These are phyloP conservation scores for Aurifilum marmelostoma DNA, from an alignment of 2,329 filamentous ascomycete species.

Conservation along the genomic window DNA sequence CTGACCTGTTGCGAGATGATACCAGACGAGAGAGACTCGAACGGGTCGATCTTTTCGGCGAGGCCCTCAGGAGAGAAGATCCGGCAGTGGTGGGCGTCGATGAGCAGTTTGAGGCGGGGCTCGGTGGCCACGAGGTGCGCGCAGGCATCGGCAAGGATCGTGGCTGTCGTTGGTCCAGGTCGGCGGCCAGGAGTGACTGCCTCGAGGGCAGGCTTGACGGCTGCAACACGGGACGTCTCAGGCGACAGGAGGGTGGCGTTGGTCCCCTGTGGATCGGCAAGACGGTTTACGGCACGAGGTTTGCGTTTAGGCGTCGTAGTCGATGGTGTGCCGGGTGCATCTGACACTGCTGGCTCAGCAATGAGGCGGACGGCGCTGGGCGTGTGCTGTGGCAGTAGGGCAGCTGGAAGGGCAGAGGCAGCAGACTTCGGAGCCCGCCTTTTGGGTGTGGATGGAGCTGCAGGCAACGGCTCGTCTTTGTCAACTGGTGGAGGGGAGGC, in stretches of 20 bases:
- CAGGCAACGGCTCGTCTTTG: slow-evolving; percentile 28
- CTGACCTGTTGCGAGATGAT: slow-evolving; percentile 98
- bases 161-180: slow-evolving; percentile 64
- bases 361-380: slow-evolving; percentile 49
- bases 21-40: slow-evolving; percentile 77
- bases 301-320: slow-evolving; percentile 41
- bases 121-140: slow-evolving; percentile 76
- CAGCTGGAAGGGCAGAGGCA: slow-evolving; percentile 30
- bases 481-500: slow-evolving; percentile 3
- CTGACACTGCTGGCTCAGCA: slow-evolving; percentile 35
- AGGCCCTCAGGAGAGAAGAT: slow-evolving; percentile 82
- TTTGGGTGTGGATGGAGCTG: slow-evolving; percentile 37
- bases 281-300: slow-evolving; percentile 51
- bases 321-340: slow-evolving; percentile 11
- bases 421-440: slow-evolving; percentile 32
- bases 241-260: slow-evolving; percentile 76
- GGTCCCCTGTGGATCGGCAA: slow-evolving; percentile 65
- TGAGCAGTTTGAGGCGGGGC: slow-evolving; percentile 68
- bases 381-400: slow-evolving; percentile 48
- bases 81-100: slow-evolving; percentile 75
- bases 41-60: slow-evolving; percentile 86
- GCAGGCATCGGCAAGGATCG: slow-evolving; percentile 74
- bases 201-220: slow-evolving; percentile 28
- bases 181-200: slow-evolving; percentile 35
- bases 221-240: slow-evolving; percentile 62